These are phyloP conservation scores for Umbelopsis isabellina DNA, from an alignment of 192 early-diverging fungal species.

Conservation along the genomic window DNA sequence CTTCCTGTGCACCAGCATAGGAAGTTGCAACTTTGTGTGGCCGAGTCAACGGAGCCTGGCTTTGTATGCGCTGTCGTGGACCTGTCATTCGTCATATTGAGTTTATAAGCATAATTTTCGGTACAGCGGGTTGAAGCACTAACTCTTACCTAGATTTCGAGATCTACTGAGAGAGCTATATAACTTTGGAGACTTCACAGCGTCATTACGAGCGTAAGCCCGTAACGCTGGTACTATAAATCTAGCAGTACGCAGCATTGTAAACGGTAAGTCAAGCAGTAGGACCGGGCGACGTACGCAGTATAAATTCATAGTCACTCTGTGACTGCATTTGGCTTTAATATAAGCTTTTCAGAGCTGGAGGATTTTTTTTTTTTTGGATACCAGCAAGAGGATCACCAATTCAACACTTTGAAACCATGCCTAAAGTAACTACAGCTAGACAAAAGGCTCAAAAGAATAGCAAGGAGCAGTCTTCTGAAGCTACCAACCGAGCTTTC, in stretches of 20 bases:
- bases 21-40: neutral
- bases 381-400: too few species aligned
- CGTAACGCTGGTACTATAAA: slow-evolving; percentile 11
- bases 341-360: neutral
- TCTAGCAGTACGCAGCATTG: slow-evolving; percentile 13
- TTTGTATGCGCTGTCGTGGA: slow-evolving; percentile 9
- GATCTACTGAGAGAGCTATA: neutral
- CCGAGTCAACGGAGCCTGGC: neutral
- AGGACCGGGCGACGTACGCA: neutral
- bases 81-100: neutral
- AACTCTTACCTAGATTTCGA: neutral
- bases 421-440: slow-evolving; percentile 16
- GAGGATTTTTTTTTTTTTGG: slow-evolving; percentile 13
- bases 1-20: neutral
- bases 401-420: neutral
- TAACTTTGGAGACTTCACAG: neutral
- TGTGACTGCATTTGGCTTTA: neutral
- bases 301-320: neutral
- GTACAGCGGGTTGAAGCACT: too few species aligned
- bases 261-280: neutral
- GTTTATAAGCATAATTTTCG: neutral
- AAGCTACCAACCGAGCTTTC: slow-evolving; percentile 56
- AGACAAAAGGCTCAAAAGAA: slow-evolving; percentile 25
- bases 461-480: slow-evolving; percentile 40
- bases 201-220: neutral